A percentile compares a stretch with the other conserved stretches of the same genome.
phyloP scores from a whole-genome alignment of 169 alveolate species.

The Plasmodium yoelii region DNA sequence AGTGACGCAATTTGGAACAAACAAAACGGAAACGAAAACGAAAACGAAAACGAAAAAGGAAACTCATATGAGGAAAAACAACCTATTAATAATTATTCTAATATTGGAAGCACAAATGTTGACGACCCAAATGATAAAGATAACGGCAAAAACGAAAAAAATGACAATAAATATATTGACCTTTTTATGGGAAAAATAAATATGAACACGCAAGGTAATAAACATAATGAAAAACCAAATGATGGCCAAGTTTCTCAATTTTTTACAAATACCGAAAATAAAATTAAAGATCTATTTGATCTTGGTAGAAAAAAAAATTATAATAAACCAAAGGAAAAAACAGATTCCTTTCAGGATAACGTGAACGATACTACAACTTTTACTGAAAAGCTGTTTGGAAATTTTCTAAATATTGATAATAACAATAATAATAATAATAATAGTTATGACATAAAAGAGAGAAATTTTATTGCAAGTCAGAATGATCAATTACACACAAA shows the following conservation, averaged over 20 bases:
- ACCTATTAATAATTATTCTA: not conserved
- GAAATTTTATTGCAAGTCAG: not conserved
- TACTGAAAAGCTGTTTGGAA: constrained; percentile 10
- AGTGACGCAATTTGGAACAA: not conserved
- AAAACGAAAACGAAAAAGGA: no score
- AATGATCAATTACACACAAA: not conserved
- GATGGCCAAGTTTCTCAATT: constrained; percentile 27
- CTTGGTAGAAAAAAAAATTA: constrained; percentile 19
- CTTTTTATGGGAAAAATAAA: constrained; percentile 59
- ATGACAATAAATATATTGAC: constrained; percentile 25
- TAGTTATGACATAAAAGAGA: not conserved
- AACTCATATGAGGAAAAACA: not conserved
- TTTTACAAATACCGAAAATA: constrained; percentile 37
- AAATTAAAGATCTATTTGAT: constrained; percentile 31
- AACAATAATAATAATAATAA: constrained; percentile 1
- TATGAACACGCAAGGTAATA: constrained; percentile 14
- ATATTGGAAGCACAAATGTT: no score
- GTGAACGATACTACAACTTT: not conserved
- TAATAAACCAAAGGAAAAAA: constrained; percentile 24
- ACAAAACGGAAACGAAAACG: no score
- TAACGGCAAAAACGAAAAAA: not conserved
- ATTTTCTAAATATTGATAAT: not conserved
- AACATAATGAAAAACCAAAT: constrained; percentile 2
- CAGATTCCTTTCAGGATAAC: not conserved
- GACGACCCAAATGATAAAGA: no score